Evolutionary conservation across 2,329 filamentous ascomycete species (phyloP).

Genomic region (Arthroderma sp.): DNA sequence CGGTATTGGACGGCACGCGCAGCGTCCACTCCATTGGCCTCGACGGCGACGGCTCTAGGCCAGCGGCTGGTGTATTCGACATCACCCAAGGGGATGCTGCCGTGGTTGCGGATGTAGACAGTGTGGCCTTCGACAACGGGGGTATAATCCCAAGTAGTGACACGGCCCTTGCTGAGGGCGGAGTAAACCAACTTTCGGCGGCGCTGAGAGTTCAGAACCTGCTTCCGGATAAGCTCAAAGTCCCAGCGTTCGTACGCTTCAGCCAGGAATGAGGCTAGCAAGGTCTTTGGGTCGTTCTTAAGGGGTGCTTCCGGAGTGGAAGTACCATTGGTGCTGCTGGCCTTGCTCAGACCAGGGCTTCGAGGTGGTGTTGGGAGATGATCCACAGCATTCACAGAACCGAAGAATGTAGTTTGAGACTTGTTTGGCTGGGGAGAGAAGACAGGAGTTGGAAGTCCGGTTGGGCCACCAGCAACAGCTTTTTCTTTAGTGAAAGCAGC

Average conservation of each 20-base stretch:
- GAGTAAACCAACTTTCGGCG: conserved; percentile 66
- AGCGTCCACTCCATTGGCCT: neutral
- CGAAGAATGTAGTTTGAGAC: conserved; percentile 18
- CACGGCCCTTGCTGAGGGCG: conserved; percentile 61
- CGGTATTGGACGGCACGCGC: conserved; percentile 7
- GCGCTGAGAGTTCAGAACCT: conserved; percentile 66
- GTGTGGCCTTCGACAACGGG: conserved; percentile 39
- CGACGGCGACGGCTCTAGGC: conserved; percentile 16
- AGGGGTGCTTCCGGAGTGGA: conserved; percentile 20
- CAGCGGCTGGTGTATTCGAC: conserved; percentile 30
- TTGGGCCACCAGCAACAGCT: conserved; percentile 7
- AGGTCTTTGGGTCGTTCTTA: conserved; percentile 29
- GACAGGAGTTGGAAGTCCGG: conserved; percentile 20
- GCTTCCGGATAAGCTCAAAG: conserved; percentile 59
- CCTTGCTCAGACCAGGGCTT: conserved; percentile 26
- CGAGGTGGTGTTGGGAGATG: conserved; percentile 23
- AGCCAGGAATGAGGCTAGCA: conserved; percentile 54
- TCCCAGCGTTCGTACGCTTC: conserved; percentile 72
- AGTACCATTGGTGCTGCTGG: conserved; percentile 19
- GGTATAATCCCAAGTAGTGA: conserved; percentile 76
- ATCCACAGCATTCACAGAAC: conserved; percentile 4
- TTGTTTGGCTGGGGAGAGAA: conserved; percentile 19
- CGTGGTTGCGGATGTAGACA: conserved; percentile 61
- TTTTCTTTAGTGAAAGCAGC: conserved; percentile 27
- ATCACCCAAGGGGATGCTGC: conserved; percentile 29